phyloP scores from a whole-genome alignment of 257 asterid species.

The Plantago elongata region DNA sequence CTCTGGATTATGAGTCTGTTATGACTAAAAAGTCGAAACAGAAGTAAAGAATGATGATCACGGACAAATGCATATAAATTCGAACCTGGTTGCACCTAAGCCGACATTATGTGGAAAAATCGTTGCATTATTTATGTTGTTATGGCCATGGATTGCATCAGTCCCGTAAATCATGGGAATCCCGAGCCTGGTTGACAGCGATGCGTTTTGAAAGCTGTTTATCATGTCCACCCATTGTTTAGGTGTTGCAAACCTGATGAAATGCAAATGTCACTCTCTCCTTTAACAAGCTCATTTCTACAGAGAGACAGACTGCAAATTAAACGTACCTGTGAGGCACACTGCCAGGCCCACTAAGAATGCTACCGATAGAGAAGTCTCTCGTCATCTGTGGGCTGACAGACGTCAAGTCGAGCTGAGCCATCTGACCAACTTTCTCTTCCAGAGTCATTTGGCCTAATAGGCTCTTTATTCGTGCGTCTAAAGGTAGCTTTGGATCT shows the following conservation, averaged over 20 bases:
- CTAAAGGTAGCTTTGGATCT: slow-evolving; percentile 25
- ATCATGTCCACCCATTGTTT: slow-evolving; percentile 44
- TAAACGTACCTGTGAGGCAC: slow-evolving; percentile 15
- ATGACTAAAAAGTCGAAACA: background rate
- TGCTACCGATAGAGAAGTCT: slow-evolving; percentile 27
- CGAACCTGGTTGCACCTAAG: slow-evolving; percentile 48
- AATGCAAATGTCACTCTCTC: too few relatives aligned
- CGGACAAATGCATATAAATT: too few relatives aligned
- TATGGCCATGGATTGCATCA: slow-evolving; percentile 50
- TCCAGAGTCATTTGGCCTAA: slow-evolving; percentile 33
- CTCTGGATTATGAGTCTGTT: slow-evolving; percentile 22
- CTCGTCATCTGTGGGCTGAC: slow-evolving; percentile 26
- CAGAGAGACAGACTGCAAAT: too few relatives aligned
- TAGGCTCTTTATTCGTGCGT: slow-evolving; percentile 19
- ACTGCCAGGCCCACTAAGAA: slow-evolving; percentile 42
- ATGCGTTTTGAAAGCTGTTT: slow-evolving; percentile 34
- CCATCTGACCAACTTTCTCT: slow-evolving; percentile 44
- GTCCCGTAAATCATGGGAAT: slow-evolving; percentile 46
- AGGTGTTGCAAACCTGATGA: slow-evolving; percentile 16
- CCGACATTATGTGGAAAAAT: slow-evolving; percentile 48
- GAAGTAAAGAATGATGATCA: slow-evolving; percentile 1
- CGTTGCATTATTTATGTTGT: slow-evolving; percentile 38
- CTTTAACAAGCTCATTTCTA: too few relatives aligned
- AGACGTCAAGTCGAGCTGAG: slow-evolving; percentile 26
- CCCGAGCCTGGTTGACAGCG: slow-evolving; percentile 37